Conservation (phyloP, 2,329 filamentous ascomycete species). For the Pseudogymnoascus sp. region DNA sequence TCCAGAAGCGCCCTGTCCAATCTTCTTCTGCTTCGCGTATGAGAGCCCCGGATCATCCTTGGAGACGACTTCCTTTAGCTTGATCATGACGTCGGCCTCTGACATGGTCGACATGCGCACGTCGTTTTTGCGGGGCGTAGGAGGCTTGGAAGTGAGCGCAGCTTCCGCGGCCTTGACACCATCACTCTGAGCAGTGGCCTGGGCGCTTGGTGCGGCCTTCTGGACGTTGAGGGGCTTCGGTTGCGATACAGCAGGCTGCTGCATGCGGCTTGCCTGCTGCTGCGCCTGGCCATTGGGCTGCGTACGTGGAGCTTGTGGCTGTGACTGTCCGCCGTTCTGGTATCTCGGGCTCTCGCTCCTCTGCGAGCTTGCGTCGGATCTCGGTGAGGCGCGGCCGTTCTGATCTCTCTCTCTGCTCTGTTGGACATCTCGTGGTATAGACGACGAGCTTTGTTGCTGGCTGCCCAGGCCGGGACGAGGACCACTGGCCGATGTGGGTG, state of each 20-base stretch:
- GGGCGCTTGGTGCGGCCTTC: conserved; percentile 32
- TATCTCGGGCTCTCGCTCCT: conserved; percentile 28
- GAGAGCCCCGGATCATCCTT: conserved; percentile 91
- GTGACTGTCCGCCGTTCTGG: conserved; percentile 31
- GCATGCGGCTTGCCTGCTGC: conserved; percentile 41
- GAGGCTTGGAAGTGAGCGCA: conserved; percentile 75
- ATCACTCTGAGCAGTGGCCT: conserved; percentile 42
- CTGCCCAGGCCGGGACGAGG: conserved; percentile 40
- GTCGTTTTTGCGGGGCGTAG: conserved; percentile 70
- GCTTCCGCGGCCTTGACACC: conserved; percentile 83
- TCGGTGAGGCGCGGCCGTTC: conserved; percentile 30
- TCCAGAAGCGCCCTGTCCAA: conserved; percentile 94
- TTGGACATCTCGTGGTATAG: conserved; percentile 29
- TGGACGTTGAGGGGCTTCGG: conserved; percentile 76
- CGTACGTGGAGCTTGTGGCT: conserved; percentile 31
- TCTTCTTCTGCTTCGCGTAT: conserved; percentile 99
- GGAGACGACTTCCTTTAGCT: conserved; percentile 86
- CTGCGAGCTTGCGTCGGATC: conserved; percentile 32
- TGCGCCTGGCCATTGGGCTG: conserved; percentile 40
- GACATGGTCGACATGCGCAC: conserved; percentile 98
- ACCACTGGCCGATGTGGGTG: conserved; percentile 42
- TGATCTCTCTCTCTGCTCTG: conserved; percentile 13
- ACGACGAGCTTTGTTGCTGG: conserved; percentile 41
- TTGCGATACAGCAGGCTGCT: conserved; percentile 38
- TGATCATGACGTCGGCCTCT: conserved; percentile 94